A percentile compares a stretch with the other conserved stretches of the same genome.
phyloP scores from a whole-genome alignment of 1,284 basidiomycete species.

The Puccinia horiana region DNA sequence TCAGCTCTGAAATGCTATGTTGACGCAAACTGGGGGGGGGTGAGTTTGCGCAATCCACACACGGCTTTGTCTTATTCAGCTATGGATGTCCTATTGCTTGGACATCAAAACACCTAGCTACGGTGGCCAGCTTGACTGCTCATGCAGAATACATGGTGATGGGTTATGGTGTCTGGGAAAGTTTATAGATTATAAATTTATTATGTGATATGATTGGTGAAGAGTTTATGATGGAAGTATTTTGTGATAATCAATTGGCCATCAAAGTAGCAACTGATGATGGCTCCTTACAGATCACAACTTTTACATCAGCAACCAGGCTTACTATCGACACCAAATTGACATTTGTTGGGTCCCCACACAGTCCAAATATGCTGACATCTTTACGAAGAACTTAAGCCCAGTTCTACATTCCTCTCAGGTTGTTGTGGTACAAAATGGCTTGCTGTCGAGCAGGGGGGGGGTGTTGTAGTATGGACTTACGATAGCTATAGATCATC shows the following conservation, averaged over 20 bases:
- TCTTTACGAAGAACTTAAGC: slow-evolving; percentile 8
- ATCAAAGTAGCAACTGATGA: not conserved
- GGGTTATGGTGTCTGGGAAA: not conserved
- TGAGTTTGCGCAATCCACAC: not conserved
- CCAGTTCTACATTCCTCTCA: not conserved
- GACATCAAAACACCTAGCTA: not conserved
- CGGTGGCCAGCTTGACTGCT: not conserved
- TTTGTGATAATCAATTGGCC: slow-evolving; percentile 13
- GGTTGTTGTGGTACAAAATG: not conserved
- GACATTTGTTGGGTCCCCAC: not conserved
- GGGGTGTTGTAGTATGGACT: not conserved
- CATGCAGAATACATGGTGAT: slow-evolving; percentile 31
- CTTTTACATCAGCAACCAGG: slow-evolving; percentile 23
- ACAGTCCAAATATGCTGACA: not conserved
- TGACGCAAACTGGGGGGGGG: slow-evolving; percentile 40
- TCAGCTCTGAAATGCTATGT: not conserved
- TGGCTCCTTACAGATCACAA: not conserved
- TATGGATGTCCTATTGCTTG: slow-evolving; percentile 19
- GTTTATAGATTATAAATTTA: not conserved
- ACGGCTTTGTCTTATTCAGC: slow-evolving; percentile 10
- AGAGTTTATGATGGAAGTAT: not conserved
- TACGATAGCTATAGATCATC: not conserved
- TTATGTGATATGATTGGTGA: not conserved
- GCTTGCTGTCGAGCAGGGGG: not conserved
- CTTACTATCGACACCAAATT: not conserved